Base-by-base conservation (phyloP, 164 flowering plant genomes). In the Taxillus chinensis region DNA sequence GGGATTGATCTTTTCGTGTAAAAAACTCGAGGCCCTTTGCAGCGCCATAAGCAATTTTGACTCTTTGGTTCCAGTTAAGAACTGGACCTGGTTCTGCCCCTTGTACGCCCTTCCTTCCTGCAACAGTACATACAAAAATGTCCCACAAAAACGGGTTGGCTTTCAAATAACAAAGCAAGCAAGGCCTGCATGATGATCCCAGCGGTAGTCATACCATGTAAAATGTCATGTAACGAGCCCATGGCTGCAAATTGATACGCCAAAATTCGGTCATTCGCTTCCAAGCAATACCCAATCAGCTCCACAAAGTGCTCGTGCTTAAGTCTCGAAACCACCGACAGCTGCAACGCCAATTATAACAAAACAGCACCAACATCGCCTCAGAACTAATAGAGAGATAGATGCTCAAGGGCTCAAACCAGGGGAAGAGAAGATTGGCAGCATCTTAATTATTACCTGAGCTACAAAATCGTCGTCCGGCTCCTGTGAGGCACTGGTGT, bases 21-120 rank as follows among this genome's bases (percentile, higher is more conserved):
- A 75, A 75, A 69, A 63, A 86, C 62, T 86, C 92, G 3, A 86
- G 84, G 13, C 92, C 92, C 71, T 68, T 82, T 3, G 89, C 89
- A 57, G 86, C 89, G 41, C 89, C 86, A 70, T 16, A 73, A 9
- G 89, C 89, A 56, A 84, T 74, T 71, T 78, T 84, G 15, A 74
- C 86, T 73, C 89, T 74, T 63, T 84, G 89, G 57, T 61, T 76
- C 89, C 89, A 84, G 58, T 16, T 77, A 0, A 84, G 77, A 68
- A 71, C 82, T 11, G 86, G 89, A 40, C 86, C 86, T 27, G 89
- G 89, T 64, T 82, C 86, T n/a, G 89, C 92, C 12, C 85, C 87
- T 69, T 86, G 84, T 53, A 86, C 92, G 49, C 87, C 89, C 73
- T 86, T 86, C 68, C 85, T 75, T 55, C 89, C 89, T 84, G 61